Evolutionary conservation across 2,329 filamentous ascomycete genomes (phyloP).

Genomic region (Cordyceps tenuipes): DNA sequence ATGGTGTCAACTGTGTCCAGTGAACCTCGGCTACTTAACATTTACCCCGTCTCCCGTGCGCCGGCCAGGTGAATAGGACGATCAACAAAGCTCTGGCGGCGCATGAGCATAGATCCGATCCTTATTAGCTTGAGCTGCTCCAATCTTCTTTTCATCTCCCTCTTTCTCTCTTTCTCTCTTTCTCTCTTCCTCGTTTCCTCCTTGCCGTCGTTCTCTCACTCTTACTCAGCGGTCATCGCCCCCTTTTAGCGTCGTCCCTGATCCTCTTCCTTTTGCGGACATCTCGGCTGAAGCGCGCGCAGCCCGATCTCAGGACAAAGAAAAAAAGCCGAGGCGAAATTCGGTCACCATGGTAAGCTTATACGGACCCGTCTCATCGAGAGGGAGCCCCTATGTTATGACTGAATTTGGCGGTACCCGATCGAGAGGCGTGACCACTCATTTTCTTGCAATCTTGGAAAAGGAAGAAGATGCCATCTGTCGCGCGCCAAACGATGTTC

Average conservation of each 20-base stretch:
- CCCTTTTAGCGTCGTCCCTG: background rate
- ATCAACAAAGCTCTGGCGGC: background rate
- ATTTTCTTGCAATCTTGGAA: background rate
- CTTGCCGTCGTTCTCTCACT: background rate
- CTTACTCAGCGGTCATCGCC: background rate
- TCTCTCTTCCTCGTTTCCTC: background rate
- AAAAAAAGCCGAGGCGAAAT: background rate
- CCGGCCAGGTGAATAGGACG: background rate
- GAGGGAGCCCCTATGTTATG: no score
- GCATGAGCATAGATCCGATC: background rate
- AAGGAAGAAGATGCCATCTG: background rate
- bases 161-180: background rate
- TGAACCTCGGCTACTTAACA: background rate
- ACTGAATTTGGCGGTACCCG: background rate
- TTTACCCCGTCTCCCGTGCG: background rate
- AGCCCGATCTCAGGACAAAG: background rate
- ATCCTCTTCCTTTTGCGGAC: background rate
- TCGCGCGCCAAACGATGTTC: background rate
- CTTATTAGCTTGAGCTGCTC: background rate
- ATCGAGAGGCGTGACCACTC: background rate
- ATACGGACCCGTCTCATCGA: background rate
- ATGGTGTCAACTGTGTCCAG: background rate
- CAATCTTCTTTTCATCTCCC: background rate
- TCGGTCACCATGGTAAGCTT: slow-evolving; percentile 8
- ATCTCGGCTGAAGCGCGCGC: background rate